Evolutionary conservation across 2,329 filamentous ascomycete genomes (phyloP), one percentile per base, ranked within the genome.

Genomic region (Corinectria fuckeliana): DNA sequence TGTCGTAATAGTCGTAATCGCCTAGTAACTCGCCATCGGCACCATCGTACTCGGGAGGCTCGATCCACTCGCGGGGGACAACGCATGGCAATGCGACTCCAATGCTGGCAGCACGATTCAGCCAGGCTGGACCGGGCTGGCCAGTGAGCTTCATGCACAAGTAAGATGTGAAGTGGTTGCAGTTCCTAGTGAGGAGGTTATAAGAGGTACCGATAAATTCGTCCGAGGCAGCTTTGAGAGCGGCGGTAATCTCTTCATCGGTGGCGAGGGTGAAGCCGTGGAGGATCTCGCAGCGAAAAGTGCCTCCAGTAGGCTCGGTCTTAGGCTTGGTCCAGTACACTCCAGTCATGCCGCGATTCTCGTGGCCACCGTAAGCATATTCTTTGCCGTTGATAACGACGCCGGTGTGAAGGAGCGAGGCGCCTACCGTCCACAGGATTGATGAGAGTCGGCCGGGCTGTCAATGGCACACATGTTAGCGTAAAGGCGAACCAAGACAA

Each of bases 291-390:
- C 83, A 86, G 69, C 85, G 85, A 77, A 93, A 94, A 1, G 88
- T 92, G 42, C 90, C 91, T 28, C 91, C 91, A 0, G 91, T 91
- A 0, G 91, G 91, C 48, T 89, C 86, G 28, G 86, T 84, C 64
- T 82, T 83, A 1, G 92, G 91, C 62, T 82, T 87, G 14, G 91
- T 94, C 87, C 88, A 93, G 78, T 95, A 96, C 8, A 96, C 91
- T 48, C 92, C 92, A 4, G 90, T 94, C 56, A 89, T 75, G 21
- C 85, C 85, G 49, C 80, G 85, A 67, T 85, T 85, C 71, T 91
- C 87, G 74, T 96, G 92, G 1, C 92, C 92, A 41, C 92, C 92
- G 70, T 92, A 96, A 20, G 92, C 92, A 73, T 95, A 96, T 79
- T 96, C 92, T 63, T 82, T 85, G 66, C 89, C 86, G 72, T 89